phyloP scores from a whole-genome alignment of 164 flowering plant species.

The Amborella trichopoda region DNA sequence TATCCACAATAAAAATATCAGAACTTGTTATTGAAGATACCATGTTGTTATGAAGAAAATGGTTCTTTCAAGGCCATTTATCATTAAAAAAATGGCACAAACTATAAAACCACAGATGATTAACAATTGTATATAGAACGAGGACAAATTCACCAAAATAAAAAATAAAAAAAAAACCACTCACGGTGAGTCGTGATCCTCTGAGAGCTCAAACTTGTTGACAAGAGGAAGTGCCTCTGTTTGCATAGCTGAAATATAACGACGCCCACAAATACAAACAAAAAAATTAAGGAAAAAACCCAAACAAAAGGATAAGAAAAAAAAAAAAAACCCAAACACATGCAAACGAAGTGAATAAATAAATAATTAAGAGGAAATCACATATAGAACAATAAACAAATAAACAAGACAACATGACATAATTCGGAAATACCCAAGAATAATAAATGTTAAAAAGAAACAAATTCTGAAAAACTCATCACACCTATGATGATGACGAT shows the following conservation, averaged over 20 bases:
- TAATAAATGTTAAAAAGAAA: neutral
- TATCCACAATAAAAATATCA: neutral
- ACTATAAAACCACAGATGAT: too few relatives aligned
- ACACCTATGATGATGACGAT: slow-evolving; percentile 69
- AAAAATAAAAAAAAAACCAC: slow-evolving; percentile 9
- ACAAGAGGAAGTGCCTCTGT: slow-evolving; percentile 90
- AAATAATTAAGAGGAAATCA: neutral
- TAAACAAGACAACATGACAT: neutral
- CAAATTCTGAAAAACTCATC: neutral
- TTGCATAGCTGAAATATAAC: slow-evolving; percentile 68
- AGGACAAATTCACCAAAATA: too few relatives aligned
- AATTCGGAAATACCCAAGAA: neutral
- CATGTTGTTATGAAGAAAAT: neutral
- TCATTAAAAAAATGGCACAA: too few relatives aligned
- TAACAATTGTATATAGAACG: too few relatives aligned
- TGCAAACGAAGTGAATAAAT: neutral
- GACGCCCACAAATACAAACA: neutral
- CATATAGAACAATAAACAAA: neutral
- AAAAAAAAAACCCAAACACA: neutral
- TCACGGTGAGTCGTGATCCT: slow-evolving; percentile 51
- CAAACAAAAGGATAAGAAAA: neutral
- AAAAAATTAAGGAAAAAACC: neutral
- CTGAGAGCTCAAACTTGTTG: slow-evolving; percentile 47
- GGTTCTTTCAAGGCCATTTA: too few relatives aligned
- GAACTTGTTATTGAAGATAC: neutral